phyloP scores from a whole-genome alignment of 306 rosid species.

The Cucurbita moschata region DNA sequence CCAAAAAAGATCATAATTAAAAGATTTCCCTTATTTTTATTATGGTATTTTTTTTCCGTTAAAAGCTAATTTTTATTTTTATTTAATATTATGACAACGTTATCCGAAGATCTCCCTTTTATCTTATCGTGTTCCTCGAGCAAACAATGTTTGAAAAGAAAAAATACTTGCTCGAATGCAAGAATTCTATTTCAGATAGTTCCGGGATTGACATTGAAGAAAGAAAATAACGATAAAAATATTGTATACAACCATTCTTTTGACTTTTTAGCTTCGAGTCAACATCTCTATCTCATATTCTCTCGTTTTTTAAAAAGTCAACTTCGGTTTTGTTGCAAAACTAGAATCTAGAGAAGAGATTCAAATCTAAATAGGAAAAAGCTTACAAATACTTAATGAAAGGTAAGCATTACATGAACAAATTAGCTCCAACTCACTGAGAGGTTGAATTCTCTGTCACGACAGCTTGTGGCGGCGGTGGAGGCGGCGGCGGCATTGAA shows the following conservation, averaged over 20 bases:
- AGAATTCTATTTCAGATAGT: too few species aligned
- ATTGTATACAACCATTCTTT: too few species aligned
- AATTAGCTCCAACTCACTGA: not conserved
- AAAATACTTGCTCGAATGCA: too few species aligned
- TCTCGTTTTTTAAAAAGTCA: too few species aligned
- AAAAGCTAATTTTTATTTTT: not conserved
- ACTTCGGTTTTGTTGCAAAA: not conserved
- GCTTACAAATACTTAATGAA: not conserved
- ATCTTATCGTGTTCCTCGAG: too few species aligned
- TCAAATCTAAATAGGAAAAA: slow-evolving; percentile 2
- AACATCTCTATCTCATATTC: too few species aligned
- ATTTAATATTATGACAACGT: not conserved
- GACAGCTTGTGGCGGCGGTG: not conserved
- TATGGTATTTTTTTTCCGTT: not conserved
- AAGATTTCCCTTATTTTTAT: not conserved
- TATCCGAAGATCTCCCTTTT: too few species aligned
- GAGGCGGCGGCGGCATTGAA: slow-evolving; percentile 16
- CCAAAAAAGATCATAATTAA: not conserved
- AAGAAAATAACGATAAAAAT: too few species aligned
- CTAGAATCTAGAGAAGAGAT: slow-evolving; percentile 22
- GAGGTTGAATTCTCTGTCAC: slow-evolving; percentile 4
- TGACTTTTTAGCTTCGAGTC: too few species aligned
- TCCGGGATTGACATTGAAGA: too few species aligned
- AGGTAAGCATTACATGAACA: not conserved
- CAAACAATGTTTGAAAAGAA: too few species aligned